Percentiles rank a stretch among this genome's conserved stretches.
Conservation (phyloP, 495 filamentous ascomycete species). For the Neurospora sp. region DNA sequence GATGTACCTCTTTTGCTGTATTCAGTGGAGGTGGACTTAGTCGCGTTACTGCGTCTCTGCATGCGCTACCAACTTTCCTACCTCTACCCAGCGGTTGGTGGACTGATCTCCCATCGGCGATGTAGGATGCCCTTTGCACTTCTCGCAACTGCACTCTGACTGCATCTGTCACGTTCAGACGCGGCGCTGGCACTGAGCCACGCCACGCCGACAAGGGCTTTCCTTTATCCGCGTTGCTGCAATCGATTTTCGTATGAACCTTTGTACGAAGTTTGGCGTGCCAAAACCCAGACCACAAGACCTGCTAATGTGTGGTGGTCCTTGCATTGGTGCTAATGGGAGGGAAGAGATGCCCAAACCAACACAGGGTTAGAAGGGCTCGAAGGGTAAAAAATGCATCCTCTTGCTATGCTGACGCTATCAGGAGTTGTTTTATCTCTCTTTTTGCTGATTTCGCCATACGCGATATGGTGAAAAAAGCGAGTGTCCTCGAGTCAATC, state of each 20-base stretch:
- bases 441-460: neutral
- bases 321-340: neutral
- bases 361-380: no score
- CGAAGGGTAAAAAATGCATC: no score
- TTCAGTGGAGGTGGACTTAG: neutral
- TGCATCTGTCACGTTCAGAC: neutral
- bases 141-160: neutral
- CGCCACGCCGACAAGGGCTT: neutral
- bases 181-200: neutral
- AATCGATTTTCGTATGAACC: no score
- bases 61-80: neutral
- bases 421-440: neutral
- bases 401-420: no score
- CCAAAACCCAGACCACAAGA: neutral
- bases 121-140: neutral
- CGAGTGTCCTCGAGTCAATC: neutral
- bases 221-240: neutral
- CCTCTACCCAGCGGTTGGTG: neutral
- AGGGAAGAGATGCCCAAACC: neutral
- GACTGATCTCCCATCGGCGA: neutral
- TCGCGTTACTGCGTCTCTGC: neutral
- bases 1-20: neutral
- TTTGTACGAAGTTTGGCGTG: neutral
- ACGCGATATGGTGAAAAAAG: neutral
- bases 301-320: neutral